Conservation (phyloP, 768 basidiomycete species). For the Xerocomus brunneocitrinus region DNA sequence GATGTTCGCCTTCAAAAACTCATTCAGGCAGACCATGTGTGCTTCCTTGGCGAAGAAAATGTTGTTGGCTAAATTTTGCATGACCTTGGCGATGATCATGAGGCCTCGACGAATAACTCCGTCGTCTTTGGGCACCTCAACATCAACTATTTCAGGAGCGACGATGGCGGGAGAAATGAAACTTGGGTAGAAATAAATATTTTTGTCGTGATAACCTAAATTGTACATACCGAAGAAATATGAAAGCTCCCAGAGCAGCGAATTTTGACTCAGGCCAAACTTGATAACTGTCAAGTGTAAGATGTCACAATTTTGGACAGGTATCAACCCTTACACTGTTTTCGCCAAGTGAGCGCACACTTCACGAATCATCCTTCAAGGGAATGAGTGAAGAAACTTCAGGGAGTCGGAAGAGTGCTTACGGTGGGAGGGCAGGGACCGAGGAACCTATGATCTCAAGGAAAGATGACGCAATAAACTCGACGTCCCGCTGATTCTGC, state of each 20-base stretch:
- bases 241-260: constrained; percentile 82
- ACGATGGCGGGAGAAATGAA: constrained; percentile 93
- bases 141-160: constrained; percentile 77
- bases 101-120: constrained; percentile 67
- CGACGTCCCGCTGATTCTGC: constrained; percentile 67
- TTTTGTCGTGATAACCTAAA: not conserved
- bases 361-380: constrained; percentile 74
- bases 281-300: constrained; percentile 40
- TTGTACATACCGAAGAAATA: constrained; percentile 69
- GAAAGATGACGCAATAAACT: constrained; percentile 70
- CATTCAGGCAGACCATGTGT: constrained; percentile 77
- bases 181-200: constrained; percentile 34
- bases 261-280: constrained; percentile 79
- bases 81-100: constrained; percentile 84
- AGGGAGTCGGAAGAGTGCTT: constrained; percentile 27
- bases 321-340: constrained; percentile 55
- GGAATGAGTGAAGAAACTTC: not conserved
- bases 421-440: constrained; percentile 68
- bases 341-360: constrained; percentile 78
- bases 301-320: constrained; percentile 5
- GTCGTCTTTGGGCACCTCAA: constrained; percentile 68
- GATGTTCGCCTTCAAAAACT: constrained; percentile 68
- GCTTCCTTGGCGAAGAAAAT: constrained; percentile 89
- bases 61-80: constrained; percentile 93
- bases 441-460: constrained; percentile 72